Evolutionary conservation across 2,329 filamentous ascomycete genomes (phyloP).

Genomic region (Tolypocladium nubicola): DNA sequence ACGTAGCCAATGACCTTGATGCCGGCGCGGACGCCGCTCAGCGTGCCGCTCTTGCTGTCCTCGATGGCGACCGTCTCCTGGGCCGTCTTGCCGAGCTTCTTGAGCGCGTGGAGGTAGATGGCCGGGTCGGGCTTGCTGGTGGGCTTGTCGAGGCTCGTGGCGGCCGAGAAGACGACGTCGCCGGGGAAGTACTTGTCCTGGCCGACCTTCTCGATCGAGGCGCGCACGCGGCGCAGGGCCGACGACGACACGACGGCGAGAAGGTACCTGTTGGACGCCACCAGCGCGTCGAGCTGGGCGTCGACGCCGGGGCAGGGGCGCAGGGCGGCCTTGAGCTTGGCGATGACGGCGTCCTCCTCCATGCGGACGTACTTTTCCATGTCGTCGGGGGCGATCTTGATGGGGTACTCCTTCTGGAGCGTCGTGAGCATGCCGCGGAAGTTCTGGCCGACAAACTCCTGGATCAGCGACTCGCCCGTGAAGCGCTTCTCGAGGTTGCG

Average conservation of each 20-base stretch:
- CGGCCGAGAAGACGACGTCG: slow-evolving; percentile 70
- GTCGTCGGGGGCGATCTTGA: slow-evolving; percentile 57
- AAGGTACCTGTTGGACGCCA: slow-evolving; percentile 50
- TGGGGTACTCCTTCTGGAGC: slow-evolving; percentile 66
- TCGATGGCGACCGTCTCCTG: slow-evolving; percentile 72
- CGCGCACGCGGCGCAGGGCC: slow-evolving; percentile 66
- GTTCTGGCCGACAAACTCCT: slow-evolving; percentile 86
- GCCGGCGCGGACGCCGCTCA: slow-evolving; percentile 60
- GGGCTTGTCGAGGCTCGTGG: slow-evolving; percentile 66
- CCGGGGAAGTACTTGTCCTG: slow-evolving; percentile 72
- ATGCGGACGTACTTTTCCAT: slow-evolving; percentile 62
- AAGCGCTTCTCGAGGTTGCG: slow-evolving; percentile 57
- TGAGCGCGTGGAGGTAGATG: slow-evolving; percentile 71
- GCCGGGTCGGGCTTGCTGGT: slow-evolving; percentile 86
- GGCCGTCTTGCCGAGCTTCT: slow-evolving; percentile 60
- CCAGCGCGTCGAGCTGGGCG: slow-evolving; percentile 55
- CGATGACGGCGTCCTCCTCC: slow-evolving; percentile 77
- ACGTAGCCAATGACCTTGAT: slow-evolving; percentile 81
- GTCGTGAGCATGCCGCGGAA: slow-evolving; percentile 83
- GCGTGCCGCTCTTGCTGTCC: slow-evolving; percentile 78
- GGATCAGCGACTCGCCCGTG: slow-evolving; percentile 67
- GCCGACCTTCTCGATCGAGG: slow-evolving; percentile 67
- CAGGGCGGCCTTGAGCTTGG: slow-evolving; percentile 60
- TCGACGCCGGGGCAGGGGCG: slow-evolving; percentile 59
- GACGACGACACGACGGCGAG: slow-evolving; percentile 75